Base-by-base conservation (phyloP, 306 rosid genomes). In the Cicer chorassanicum region DNA sequence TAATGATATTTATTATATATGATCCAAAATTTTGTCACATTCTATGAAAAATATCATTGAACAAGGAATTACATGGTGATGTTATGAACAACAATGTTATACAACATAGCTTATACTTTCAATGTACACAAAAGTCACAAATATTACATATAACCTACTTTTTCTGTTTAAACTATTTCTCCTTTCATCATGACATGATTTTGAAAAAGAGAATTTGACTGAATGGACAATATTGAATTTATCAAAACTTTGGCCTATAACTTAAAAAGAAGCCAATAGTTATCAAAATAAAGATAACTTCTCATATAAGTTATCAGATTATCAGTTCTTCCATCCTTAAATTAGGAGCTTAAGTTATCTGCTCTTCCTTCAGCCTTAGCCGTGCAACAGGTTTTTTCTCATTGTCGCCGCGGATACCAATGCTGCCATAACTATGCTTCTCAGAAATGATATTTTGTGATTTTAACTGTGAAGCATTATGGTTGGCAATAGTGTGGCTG, bases 281-380 rank as follows among this genome's bases (percentile, higher is more conserved):
- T 68, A 76, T 62, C 72, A 43, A 83, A 63, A 13, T 7, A 70
- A 48, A 80, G 34, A 59, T 81, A 10, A 34, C 24, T 21, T 49
- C 14, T 65, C 65, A 65, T 19, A 3, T 7, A 36, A 39, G 66
- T 38, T 78, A 48, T 67, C 64, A 43, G 39, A 54, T 48, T 48
- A 51, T 74, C 29, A 41, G 14, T 59, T 66, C 70, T 59, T 65
- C 65, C 42, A n/a, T 76, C 51, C 67, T n/a, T 67, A 68, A 56
- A 29, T 40, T 5, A 36, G 62, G 45, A 84, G 53, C 54, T 79
- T 87, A 89, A 29, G 88, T 80, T 67, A 84, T 81, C 67, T 86
- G 91, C 67, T 93, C 93, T 85, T 90, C 91, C 84, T 93, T 93
- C 44, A 93, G 76, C 77, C 81, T 82, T 41, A 89, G 82, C 13